phyloP scores from a whole-genome alignment of 768 basidiomycete genomes.

The Tulasnella sp. region DNA sequence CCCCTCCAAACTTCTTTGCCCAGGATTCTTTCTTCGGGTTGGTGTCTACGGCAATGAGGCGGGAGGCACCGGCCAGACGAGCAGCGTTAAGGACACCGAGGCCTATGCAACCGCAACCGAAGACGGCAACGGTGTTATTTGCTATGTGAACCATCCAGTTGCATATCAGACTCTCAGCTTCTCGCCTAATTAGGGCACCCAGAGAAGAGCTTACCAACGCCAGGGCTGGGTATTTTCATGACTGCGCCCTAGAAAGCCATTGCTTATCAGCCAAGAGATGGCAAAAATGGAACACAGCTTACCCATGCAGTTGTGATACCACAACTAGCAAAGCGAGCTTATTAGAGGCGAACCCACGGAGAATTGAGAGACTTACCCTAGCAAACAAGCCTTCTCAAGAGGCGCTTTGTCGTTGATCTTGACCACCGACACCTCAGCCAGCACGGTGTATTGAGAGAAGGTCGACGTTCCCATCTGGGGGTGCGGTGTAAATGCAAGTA shows the following conservation, averaged over 20 bases:
- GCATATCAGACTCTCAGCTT: background rate
- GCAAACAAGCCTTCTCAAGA: slow-evolving; percentile 91
- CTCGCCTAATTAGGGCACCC: background rate
- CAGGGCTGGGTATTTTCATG: slow-evolving; percentile 70
- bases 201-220: slow-evolving; percentile 21
- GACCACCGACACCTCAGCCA: slow-evolving; percentile 94
- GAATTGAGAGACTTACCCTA: slow-evolving; percentile 45
- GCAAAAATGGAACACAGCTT: background rate
- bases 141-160: slow-evolving; percentile 2
- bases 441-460: slow-evolving; percentile 99
- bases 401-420: slow-evolving; percentile 79
- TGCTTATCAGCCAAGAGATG: background rate
- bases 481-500: background rate
- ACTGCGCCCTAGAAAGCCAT: slow-evolving; percentile 55
- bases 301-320: slow-evolving; percentile 96
- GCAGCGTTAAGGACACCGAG: slow-evolving; percentile 86
- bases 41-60: slow-evolving; percentile 87
- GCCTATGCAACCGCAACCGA: slow-evolving; percentile 94
- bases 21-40: slow-evolving; percentile 79
- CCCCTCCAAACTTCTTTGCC: slow-evolving; percentile 86
- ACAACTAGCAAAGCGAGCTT: slow-evolving; percentile 33
- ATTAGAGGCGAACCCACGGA: background rate
- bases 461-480: slow-evolving; percentile 94
- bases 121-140: slow-evolving; percentile 79
- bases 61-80: slow-evolving; percentile 64